A percentile compares a stretch with the other conserved stretches of the same genome.
Conservation (phyloP, 306 rosid species). For the Fagus sylvatica region DNA sequence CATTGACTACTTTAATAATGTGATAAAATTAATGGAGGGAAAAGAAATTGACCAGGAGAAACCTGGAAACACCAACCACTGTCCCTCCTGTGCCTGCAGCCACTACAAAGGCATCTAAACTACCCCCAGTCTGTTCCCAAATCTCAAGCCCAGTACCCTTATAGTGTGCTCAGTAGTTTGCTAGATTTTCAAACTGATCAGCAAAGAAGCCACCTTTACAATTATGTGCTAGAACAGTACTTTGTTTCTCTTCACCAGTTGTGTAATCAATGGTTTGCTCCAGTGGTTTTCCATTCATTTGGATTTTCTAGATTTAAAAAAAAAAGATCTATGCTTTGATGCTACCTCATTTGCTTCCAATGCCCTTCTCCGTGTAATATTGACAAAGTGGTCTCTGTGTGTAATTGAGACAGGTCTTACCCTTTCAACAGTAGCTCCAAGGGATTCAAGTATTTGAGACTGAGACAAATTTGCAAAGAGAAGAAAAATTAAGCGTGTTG, state of each 20-base stretch:
- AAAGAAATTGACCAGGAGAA: constrained; percentile 45
- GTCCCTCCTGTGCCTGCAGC: constrained; percentile 95
- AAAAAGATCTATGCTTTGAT: constrained; percentile 30
- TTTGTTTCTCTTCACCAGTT: constrained; percentile 33
- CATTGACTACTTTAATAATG: constrained; percentile 15
- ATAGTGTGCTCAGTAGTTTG: constrained; percentile 81
- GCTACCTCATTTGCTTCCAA: constrained; percentile 70
- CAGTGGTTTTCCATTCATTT: constrained; percentile 26
- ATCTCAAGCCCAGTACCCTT: constrained; percentile 93
- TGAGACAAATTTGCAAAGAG: constrained; percentile 27
- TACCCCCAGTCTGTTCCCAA: constrained; percentile 80
- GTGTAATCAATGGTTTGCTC: constrained; percentile 40
- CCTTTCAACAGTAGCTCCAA: constrained; percentile 92
- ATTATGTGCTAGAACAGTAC: constrained; percentile 31
- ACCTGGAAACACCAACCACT: constrained; percentile 73
- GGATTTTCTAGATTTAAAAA: no score
- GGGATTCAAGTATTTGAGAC: constrained; percentile 82
- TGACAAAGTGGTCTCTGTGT: constrained; percentile 81
- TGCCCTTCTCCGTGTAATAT: constrained; percentile 77
- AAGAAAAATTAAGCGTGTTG: background rate
- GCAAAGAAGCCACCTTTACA: constrained; percentile 86
- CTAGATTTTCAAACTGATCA: constrained; percentile 88
- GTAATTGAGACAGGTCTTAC: constrained; percentile 92
- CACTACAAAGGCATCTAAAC: constrained; percentile 76
- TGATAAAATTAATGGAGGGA: constrained; percentile 2